A percentile compares a stretch with the other conserved stretches of the same genome.
Conservation (phyloP, 371 early-diverging fungal species). For the Capillidium rhysosporum region DNA sequence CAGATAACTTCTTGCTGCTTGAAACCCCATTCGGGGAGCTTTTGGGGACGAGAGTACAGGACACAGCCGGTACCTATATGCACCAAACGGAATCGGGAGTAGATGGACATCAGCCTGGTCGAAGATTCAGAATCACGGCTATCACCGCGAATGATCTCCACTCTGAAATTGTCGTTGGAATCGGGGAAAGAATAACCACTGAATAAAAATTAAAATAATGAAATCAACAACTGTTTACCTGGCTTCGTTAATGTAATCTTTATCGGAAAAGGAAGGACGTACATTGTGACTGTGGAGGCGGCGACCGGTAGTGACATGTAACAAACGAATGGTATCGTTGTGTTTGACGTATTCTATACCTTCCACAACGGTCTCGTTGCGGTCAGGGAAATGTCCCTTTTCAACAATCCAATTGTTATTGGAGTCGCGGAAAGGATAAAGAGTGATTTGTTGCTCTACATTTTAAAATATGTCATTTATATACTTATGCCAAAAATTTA, state of each 20-base stretch:
- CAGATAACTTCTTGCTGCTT: constrained; percentile 88
- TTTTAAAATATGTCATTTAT: background rate
- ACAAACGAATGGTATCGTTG: constrained; percentile 52
- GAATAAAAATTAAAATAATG: background rate
- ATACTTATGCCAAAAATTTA: background rate
- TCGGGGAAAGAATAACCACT: constrained; percentile 13
- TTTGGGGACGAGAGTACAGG: constrained; percentile 51
- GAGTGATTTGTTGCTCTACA: constrained; percentile 78
- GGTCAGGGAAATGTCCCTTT: constrained; percentile 17
- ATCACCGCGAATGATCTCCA: constrained; percentile 43
- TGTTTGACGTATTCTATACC: constrained; percentile 22
- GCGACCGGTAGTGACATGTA: constrained; percentile 42
- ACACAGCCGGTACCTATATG: constrained; percentile 55
- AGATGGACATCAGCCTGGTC: constrained; percentile 31
- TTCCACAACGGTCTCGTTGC: constrained; percentile 12
- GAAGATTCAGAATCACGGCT: constrained; percentile 22
- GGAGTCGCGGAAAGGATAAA: constrained; percentile 67
- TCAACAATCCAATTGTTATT: constrained; percentile 75
- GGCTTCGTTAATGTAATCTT: constrained; percentile 78
- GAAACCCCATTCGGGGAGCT: constrained; percentile 95
- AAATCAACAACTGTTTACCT: constrained; percentile 15
- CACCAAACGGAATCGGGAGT: constrained; percentile 41
- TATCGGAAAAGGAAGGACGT: constrained; percentile 63
- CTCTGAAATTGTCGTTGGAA: constrained; percentile 50
- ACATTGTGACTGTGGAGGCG: constrained; percentile 76